Percentiles rank a stretch among this genome's conserved stretches.
phyloP scores from a whole-genome alignment of 208 protist species.

The Kentomonas sorsogonicus region DNA sequence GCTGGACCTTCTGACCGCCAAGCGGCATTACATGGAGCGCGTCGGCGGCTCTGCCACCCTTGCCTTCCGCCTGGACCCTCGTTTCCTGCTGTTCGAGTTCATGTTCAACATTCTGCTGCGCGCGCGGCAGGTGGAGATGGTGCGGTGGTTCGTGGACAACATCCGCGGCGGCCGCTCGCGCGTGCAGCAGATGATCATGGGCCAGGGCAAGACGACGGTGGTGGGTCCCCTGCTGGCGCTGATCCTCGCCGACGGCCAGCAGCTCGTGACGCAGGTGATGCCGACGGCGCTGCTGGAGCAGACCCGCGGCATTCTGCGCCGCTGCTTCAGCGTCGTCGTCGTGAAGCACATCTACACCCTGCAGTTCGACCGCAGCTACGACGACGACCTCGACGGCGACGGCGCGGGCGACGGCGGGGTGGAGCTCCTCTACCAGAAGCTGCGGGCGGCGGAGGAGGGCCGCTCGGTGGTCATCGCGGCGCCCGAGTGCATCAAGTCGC shows the following conservation, averaged over 20 bases:
- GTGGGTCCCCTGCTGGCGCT: slow-evolving; percentile 91
- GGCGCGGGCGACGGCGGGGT: slow-evolving; percentile 14
- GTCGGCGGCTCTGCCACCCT: slow-evolving; percentile 1
- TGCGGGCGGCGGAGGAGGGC: slow-evolving; percentile 48
- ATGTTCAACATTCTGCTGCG: slow-evolving; percentile 91
- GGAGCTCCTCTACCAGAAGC: slow-evolving; percentile 59
- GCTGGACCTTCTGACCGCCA: slow-evolving; percentile 44
- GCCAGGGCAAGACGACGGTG: slow-evolving; percentile 94
- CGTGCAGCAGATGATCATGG: slow-evolving; percentile 96
- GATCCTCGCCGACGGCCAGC: slow-evolving; percentile 89
- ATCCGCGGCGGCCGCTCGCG: slow-evolving; percentile 55
- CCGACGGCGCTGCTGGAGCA: slow-evolving; percentile 91
- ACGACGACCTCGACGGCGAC: slow-evolving; percentile 39
- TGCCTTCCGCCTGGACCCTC: slow-evolving; percentile 59
- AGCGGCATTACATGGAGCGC: slow-evolving; percentile 53
- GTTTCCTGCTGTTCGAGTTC: slow-evolving; percentile 92
- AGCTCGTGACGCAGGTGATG: slow-evolving; percentile 91
- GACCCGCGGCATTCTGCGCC: slow-evolving; percentile 82
- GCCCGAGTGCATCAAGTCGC: slow-evolving; percentile 91
- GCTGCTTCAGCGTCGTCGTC: slow-evolving; percentile 90
- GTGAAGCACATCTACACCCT: slow-evolving; percentile 87
- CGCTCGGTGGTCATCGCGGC: slow-evolving; percentile 81
- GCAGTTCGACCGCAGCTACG: slow-evolving; percentile 66
- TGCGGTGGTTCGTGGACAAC: slow-evolving; percentile 79
- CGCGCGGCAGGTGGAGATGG: slow-evolving; percentile 91